Evolutionary conservation across 768 basidiomycete species (phyloP).

Genomic region (Mrakia gelida): DNA sequence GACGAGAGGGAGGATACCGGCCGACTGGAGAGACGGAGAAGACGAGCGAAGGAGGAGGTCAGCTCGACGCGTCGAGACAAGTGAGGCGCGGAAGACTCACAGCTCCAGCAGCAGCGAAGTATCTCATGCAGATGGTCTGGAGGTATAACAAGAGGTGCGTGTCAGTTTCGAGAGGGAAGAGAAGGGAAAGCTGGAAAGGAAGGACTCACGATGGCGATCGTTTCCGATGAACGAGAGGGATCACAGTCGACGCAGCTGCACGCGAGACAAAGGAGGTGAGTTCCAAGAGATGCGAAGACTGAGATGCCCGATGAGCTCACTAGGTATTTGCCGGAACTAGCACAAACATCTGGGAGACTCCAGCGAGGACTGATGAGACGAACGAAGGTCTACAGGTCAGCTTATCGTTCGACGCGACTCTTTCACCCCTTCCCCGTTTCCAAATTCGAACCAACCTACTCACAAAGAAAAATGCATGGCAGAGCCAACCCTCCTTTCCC

Average conservation of each 20-base stretch:
- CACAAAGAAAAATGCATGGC: background rate
- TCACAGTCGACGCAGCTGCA: conserved; percentile 35
- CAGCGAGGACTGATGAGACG: conserved; percentile 34
- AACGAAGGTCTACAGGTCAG: background rate
- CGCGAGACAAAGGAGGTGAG: background rate
- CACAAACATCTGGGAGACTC: conserved; percentile 39
- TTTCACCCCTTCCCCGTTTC: background rate
- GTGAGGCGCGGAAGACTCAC: background rate
- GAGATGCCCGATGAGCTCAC: background rate
- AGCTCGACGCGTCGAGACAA: background rate
- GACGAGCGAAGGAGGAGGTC: background rate
- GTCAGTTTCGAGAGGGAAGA: background rate
- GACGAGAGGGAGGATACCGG: conserved; percentile 44
- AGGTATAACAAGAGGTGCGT: background rate
- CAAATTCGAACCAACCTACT: background rate
- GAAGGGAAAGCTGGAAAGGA: background rate
- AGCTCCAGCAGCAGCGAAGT: conserved; percentile 41
- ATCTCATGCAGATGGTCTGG: conserved; percentile 46
- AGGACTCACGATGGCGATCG: conserved; percentile 36
- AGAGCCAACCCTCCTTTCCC: conserved; percentile 38
- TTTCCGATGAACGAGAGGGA: conserved; percentile 33
- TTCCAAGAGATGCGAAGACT: background rate
- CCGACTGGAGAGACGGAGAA: conserved; percentile 27
- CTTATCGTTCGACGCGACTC: background rate
- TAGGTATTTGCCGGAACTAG: conserved; percentile 42